Base-by-base conservation (phyloP, 257 asterid genomes). In the Solanum habrochaites region DNA sequence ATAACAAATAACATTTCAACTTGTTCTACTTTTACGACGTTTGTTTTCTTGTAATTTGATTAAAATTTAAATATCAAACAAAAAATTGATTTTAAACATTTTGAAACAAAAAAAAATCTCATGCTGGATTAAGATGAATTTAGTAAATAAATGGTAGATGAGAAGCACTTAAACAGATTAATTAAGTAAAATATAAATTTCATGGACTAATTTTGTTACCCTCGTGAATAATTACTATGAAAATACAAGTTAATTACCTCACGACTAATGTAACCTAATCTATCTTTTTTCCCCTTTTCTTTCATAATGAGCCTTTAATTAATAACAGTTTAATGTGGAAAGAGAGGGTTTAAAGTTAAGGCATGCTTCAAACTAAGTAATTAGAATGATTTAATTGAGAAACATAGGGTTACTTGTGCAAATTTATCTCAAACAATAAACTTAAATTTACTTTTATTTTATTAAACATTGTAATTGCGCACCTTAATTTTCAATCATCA, bases 241-340 rank as follows among this genome's bases (percentile, higher is more conserved):
- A 77, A 73, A 78, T 39, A 67, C 62, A 23, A 87, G 78, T 70
- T 31, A 7, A 16, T 87, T 74, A 37, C 69, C 88, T 85, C 81
- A 70, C 4, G 66, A 29, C 4, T 39, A 8, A 13, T 23, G 25
- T 69, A 45, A 13, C 21, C 7, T 40, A 39, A 47, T 78, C 29
- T 18, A 9, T 35, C 27, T 14, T 8, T 13, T 42, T 13, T 6
- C 2, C 10, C 4, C n/a, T 21, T 47, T 27, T 27, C 15, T 77
- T 80, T 80, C 15, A 27, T 80, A 23, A 27, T 62, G 23, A 16
- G 4, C 69, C 27, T 45, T 64, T 80, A 45, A 47, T 45, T 25
- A 47, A 47, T 2, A 3, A 47, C 85, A 29, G 29, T 16, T 80
- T 42, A 47, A 45, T 43, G 67, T 80, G 25, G 39, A 49, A 80